phyloP scores from a whole-genome alignment of 192 early-diverging fungal genomes.

The Dispira simplex region DNA sequence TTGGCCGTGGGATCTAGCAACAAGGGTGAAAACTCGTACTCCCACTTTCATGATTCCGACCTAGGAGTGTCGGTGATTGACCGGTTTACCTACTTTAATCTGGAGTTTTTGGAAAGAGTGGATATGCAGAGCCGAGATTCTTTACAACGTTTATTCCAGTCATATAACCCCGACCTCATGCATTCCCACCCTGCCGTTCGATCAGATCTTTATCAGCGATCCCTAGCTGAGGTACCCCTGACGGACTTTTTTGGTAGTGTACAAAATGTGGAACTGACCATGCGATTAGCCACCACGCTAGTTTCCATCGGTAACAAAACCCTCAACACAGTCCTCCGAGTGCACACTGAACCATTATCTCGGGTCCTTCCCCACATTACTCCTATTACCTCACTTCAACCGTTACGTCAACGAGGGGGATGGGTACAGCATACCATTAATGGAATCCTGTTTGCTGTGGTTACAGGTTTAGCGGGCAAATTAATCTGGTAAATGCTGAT shows the following conservation, averaged over 20 bases:
- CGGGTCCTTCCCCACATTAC: no score
- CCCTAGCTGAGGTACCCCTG: conserved; percentile 64
- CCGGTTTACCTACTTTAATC: conserved; percentile 90
- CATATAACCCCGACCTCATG: conserved; percentile 63
- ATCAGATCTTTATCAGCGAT: conserved; percentile 64
- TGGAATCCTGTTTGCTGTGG: no score
- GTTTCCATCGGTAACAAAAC: no score
- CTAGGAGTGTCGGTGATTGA: conserved; percentile 97
- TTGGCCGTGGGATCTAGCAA: conserved; percentile 77
- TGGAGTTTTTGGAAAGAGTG: conserved; percentile 82
- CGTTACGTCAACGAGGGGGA: no score
- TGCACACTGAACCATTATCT: no score
- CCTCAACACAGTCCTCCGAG: no score
- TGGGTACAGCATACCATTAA: no score
- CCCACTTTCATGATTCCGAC: conserved; percentile 60
- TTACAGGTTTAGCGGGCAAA: no score
- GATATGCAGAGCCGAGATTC: conserved; percentile 63
- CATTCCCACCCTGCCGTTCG: conserved; percentile 75
- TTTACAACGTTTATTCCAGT: conserved; percentile 57
- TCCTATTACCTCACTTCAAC: no score
- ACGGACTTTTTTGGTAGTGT: conserved; percentile 97
- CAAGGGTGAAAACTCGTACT: conserved; percentile 85
- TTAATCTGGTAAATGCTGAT: no score
- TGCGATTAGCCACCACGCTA: conserved; percentile 13
- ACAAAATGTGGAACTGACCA: conserved; percentile 75